These are phyloP conservation scores for Betula pendula DNA, from an alignment of 306 rosid species.

Conservation along the genomic window DNA sequence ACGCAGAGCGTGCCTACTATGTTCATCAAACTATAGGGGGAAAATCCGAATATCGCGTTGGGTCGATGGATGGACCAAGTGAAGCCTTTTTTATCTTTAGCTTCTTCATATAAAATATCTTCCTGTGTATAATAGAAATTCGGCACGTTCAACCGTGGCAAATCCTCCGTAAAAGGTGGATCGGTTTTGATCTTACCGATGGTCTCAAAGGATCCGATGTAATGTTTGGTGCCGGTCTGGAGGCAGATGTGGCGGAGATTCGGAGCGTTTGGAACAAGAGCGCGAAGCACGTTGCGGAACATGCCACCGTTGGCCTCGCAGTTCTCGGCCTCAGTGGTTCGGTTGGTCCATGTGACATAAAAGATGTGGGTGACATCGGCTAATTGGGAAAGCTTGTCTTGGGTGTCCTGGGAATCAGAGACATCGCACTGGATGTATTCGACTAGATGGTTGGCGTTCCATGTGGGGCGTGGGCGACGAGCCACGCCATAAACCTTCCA, in stretches of 20 bases:
- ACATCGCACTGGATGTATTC: constrained; percentile 71
- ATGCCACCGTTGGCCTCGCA: constrained; percentile 57
- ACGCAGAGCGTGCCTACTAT: constrained; percentile 44
- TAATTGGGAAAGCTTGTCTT: constrained; percentile 53
- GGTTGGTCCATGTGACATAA: constrained; percentile 61
- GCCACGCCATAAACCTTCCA: constrained; percentile 84
- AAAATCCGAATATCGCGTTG: constrained; percentile 52
- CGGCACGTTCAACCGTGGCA: constrained; percentile 25
- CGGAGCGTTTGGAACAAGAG: constrained; percentile 59
- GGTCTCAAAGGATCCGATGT: constrained; percentile 48
- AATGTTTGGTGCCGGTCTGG: constrained; percentile 70
- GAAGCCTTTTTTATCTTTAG: constrained; percentile 40
- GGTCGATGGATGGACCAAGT: constrained; percentile 70
- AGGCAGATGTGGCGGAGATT: constrained; percentile 74
- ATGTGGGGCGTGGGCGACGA: constrained; percentile 62
- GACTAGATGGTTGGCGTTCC: constrained; percentile 67
- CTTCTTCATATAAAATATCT: constrained; percentile 52
- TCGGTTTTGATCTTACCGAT: constrained; percentile 30
- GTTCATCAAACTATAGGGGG: constrained; percentile 67
- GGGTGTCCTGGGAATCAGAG: constrained; percentile 49
- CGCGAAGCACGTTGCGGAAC: constrained; percentile 51
- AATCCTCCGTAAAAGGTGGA: constrained; percentile 65
- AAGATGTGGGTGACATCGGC: constrained; percentile 72
- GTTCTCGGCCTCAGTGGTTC: constrained; percentile 51
- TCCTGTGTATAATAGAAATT: constrained; percentile 63